These are phyloP conservation scores for Penicillium sp. DNA, from an alignment of 2,329 filamentous ascomycete species.

Conservation along the genomic window DNA sequence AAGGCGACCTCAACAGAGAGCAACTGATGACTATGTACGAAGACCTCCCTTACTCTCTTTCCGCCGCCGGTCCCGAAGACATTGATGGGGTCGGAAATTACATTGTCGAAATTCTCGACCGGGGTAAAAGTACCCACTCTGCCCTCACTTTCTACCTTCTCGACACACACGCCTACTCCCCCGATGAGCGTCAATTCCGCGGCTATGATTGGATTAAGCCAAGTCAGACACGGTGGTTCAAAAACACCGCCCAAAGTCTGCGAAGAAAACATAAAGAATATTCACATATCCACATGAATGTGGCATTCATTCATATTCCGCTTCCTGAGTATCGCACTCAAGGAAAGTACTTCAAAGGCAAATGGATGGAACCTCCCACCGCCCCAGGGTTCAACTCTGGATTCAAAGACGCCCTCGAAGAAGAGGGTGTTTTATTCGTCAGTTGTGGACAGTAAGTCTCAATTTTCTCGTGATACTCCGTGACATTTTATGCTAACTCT, in stretches of 20 bases:
- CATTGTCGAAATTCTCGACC: slow-evolving; percentile 83
- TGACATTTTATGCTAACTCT: slow-evolving; percentile 20
- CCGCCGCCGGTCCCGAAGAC: slow-evolving; percentile 76
- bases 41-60: slow-evolving; percentile 84
- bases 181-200: slow-evolving; percentile 82
- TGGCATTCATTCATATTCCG: slow-evolving; percentile 97
- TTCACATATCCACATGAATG: slow-evolving; percentile 88
- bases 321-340: slow-evolving; percentile 79
- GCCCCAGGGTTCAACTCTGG: slow-evolving; percentile 87
- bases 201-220: slow-evolving; percentile 98
- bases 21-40: slow-evolving; percentile 85
- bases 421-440: slow-evolving; percentile 82
- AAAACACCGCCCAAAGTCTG: slow-evolving; percentile 70
- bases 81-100: slow-evolving; percentile 95
- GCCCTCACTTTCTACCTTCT: slow-evolving; percentile 93
- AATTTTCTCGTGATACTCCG: not conserved
- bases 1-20: slow-evolving; percentile 74
- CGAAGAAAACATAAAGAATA: slow-evolving; percentile 81
- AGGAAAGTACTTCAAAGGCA: slow-evolving; percentile 64
- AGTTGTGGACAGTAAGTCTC: slow-evolving; percentile 83
- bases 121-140: slow-evolving; percentile 77
- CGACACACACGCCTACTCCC: slow-evolving; percentile 89
- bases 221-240: slow-evolving; percentile 94
- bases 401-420: slow-evolving; percentile 87
- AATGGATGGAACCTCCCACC: slow-evolving; percentile 80